phyloP scores from a whole-genome alignment of 768 basidiomycete genomes.

The Trametes coccinea region DNA sequence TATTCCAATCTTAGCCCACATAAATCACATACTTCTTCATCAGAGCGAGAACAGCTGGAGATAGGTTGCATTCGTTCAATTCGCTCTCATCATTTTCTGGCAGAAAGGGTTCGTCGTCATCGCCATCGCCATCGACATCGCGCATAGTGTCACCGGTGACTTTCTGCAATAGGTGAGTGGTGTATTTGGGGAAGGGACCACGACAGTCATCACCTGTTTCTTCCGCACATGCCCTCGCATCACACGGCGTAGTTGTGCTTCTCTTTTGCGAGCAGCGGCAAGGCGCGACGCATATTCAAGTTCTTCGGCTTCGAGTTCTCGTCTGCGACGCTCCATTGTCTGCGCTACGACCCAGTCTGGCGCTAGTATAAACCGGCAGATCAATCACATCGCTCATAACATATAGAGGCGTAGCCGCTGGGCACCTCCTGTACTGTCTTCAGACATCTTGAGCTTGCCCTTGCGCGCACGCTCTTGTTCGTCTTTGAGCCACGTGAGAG shows the following conservation, averaged over 20 bases:
- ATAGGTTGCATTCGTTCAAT: slow-evolving; percentile 55
- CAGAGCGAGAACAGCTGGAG: slow-evolving; percentile 74
- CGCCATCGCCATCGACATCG: slow-evolving; percentile 30
- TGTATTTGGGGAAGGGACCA: not conserved
- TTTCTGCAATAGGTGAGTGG: slow-evolving; percentile 19
- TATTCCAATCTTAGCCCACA: not conserved
- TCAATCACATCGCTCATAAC: not conserved
- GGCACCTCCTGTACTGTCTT: slow-evolving; percentile 30
- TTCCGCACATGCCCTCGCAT: slow-evolving; percentile 61
- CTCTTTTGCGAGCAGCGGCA: slow-evolving; percentile 59
- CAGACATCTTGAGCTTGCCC: slow-evolving; percentile 51
- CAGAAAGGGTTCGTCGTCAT: slow-evolving; percentile 69
- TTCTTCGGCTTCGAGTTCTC: slow-evolving; percentile 70
- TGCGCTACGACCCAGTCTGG: slow-evolving; percentile 80
- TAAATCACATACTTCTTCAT: slow-evolving; percentile 67
- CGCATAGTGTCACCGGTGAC: slow-evolving; percentile 19
- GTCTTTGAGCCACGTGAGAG: slow-evolving; percentile 74
- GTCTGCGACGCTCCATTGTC: slow-evolving; percentile 59
- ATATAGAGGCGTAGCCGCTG: not conserved
- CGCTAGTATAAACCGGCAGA: slow-evolving; percentile 34
- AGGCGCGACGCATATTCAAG: slow-evolving; percentile 63
- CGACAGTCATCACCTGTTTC: slow-evolving; percentile 48
- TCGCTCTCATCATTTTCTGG: slow-evolving; percentile 53
- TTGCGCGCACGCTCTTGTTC: slow-evolving; percentile 68
- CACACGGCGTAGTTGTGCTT: slow-evolving; percentile 54